Evolutionary conservation across 2,329 filamentous ascomycete genomes (phyloP).

Genomic region (Dactylellina parvicollis): DNA sequence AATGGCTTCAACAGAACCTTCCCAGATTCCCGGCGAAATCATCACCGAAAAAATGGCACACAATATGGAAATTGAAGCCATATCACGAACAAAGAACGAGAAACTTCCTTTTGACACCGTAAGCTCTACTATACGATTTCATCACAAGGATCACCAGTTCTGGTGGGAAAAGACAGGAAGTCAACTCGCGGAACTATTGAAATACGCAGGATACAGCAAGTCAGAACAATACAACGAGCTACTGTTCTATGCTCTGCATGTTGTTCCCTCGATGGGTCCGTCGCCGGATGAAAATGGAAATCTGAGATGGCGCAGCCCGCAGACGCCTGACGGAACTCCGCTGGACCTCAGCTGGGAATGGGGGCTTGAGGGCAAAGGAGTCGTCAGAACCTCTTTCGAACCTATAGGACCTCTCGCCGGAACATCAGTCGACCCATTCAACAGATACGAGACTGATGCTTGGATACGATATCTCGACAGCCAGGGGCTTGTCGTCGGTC

Average conservation of each 20-base stretch:
- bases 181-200: constrained; percentile 57
- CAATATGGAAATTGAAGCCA: background rate
- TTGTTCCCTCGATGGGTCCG: constrained; percentile 56
- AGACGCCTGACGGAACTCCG: constrained; percentile 57
- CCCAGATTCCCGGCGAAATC: background rate
- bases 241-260: constrained; percentile 57
- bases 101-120: constrained; percentile 55
- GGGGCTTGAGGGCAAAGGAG: constrained; percentile 53
- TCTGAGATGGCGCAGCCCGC: constrained; percentile 55
- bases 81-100: constrained; percentile 1
- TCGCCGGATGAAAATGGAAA: constrained; percentile 53
- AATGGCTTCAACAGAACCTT: background rate
- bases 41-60: background rate
- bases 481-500: constrained; percentile 55
- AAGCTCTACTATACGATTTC: constrained; percentile 55
- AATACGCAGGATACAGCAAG: constrained; percentile 56
- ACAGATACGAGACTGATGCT: constrained; percentile 52
- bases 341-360: constrained; percentile 58
- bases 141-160: constrained; percentile 56
- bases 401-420: constrained; percentile 56
- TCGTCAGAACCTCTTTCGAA: constrained; percentile 57
- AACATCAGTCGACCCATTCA: constrained; percentile 56
- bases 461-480: constrained; percentile 54
- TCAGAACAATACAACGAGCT: constrained; percentile 57
- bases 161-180: constrained; percentile 58